A percentile compares a stretch with the other conserved stretches of the same genome.
Conservation (phyloP, 768 basidiomycete genomes). For the Rossbeevera mucosa region DNA sequence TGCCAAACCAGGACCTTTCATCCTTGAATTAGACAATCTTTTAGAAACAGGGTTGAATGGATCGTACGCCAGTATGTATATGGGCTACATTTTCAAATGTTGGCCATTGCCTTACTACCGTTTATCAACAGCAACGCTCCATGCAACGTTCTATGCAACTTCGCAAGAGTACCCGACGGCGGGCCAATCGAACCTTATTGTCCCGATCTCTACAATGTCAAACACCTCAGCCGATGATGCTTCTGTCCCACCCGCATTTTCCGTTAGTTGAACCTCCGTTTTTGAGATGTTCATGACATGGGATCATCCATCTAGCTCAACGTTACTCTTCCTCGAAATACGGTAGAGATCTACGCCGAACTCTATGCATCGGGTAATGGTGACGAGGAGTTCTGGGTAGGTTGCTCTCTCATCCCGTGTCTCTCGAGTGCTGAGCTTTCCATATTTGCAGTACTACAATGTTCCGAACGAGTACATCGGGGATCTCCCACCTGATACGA, state of each 20-base stretch:
- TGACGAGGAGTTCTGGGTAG: slow-evolving; percentile 76
- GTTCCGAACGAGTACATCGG: slow-evolving; percentile 54
- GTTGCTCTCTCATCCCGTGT: slow-evolving; percentile 4
- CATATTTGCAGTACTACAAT: slow-evolving; percentile 58
- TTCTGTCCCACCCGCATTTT: slow-evolving; percentile 70
- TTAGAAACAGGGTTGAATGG: slow-evolving; percentile 55
- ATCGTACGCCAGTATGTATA: slow-evolving; percentile 58
- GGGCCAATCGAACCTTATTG: slow-evolving; percentile 55
- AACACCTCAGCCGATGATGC: slow-evolving; percentile 67
- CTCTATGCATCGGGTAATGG: slow-evolving; percentile 66
- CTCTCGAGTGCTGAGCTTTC: neutral
- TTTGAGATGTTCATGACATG: neutral
- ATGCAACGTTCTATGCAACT: slow-evolving; percentile 69
- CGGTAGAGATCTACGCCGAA: slow-evolving; percentile 64
- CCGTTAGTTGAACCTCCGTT: slow-evolving; percentile 37
- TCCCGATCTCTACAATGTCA: slow-evolving; percentile 63
- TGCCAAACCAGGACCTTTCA: slow-evolving; percentile 59
- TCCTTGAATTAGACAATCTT: slow-evolving; percentile 70
- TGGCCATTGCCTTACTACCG: neutral
- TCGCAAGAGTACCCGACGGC: slow-evolving; percentile 54
- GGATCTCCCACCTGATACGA: slow-evolving; percentile 48
- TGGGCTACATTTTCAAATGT: neutral
- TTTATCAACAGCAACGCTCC: slow-evolving; percentile 49
- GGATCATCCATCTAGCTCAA: slow-evolving; percentile 42
- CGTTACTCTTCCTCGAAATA: slow-evolving; percentile 65